Conservation (phyloP, 2,329 filamentous ascomycete species). For the Zymoseptoria ardabiliae region DNA sequence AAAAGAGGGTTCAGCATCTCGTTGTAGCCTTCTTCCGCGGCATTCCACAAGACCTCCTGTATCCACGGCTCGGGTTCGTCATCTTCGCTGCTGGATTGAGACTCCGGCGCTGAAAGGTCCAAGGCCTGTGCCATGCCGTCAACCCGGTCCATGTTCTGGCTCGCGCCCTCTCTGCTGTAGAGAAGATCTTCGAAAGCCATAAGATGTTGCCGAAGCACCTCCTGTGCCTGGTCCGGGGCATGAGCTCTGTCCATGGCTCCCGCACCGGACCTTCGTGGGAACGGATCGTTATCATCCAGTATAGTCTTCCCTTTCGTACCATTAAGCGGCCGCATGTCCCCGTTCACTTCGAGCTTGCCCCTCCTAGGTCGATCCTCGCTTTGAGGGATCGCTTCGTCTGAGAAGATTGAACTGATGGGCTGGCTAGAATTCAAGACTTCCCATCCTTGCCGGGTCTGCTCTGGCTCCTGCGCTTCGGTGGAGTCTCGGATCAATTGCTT, state of each 20-base stretch:
- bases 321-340: constrained; percentile 22
- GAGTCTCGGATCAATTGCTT: constrained; percentile 82
- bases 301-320: constrained; percentile 44
- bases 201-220: constrained; percentile 14
- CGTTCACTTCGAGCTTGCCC: constrained; percentile 30
- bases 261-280: constrained; percentile 19
- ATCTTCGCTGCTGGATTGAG: constrained; percentile 7
- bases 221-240: constrained; percentile 5
- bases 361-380: constrained; percentile 20
- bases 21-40: constrained; percentile 88
- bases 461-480: constrained; percentile 66
- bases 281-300: constrained; percentile 47
- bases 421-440: constrained; percentile 38
- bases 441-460: constrained; percentile 50
- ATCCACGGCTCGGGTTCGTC: constrained; percentile 5
- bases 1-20: constrained; percentile 85
- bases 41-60: constrained; percentile 82
- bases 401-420: constrained; percentile 40
- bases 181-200: constrained; percentile 28
- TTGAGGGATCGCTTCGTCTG: constrained; percentile 30
- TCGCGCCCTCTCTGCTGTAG: not conserved
- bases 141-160: not conserved
- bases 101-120: not conserved
- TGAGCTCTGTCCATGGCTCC: not conserved
- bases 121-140: not conserved